Conservation (phyloP, 805 yeast species). For the Tetrapisispora phaffii region DNA sequence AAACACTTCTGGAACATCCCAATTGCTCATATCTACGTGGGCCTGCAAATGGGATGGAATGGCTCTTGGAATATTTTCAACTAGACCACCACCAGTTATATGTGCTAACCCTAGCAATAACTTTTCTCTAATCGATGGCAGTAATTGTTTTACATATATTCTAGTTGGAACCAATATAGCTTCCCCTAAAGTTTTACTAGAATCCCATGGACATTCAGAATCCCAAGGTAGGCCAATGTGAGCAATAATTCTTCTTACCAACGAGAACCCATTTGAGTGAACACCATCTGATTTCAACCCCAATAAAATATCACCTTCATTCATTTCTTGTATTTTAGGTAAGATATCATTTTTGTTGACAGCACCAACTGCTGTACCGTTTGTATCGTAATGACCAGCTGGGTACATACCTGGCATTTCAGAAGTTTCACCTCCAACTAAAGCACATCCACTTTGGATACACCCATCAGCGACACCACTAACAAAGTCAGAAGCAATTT, state of each 20-base stretch:
- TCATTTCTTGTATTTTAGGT: conserved; percentile 62
- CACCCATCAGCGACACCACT: conserved; percentile 96
- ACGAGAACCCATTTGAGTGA: conserved; percentile 93
- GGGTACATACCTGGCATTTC: conserved; percentile 99
- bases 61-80: conserved; percentile 93
- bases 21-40: conserved; percentile 60
- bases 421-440: conserved; percentile 97
- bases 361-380: conserved; percentile 98
- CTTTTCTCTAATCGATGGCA: conserved; percentile 60
- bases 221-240: conserved; percentile 60
- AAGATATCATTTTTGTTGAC: conserved; percentile 64
- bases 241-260: conserved; percentile 86
- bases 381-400: conserved; percentile 92
- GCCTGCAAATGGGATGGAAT: conserved; percentile 77
- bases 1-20: conserved; percentile 86
- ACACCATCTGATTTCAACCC: conserved; percentile 89
- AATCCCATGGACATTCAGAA: conserved; percentile 79
- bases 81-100: conserved; percentile 96
- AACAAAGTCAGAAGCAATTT: conserved; percentile 79
- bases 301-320: conserved; percentile 67
- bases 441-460: conserved; percentile 88
- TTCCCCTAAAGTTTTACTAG: conserved; percentile 65
- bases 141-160: conserved; percentile 85
- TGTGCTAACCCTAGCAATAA: conserved; percentile 84
- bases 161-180: conserved; percentile 83